These are phyloP conservation scores for Trametes meyenii DNA, from an alignment of 768 basidiomycete species.

Conservation along the genomic window DNA sequence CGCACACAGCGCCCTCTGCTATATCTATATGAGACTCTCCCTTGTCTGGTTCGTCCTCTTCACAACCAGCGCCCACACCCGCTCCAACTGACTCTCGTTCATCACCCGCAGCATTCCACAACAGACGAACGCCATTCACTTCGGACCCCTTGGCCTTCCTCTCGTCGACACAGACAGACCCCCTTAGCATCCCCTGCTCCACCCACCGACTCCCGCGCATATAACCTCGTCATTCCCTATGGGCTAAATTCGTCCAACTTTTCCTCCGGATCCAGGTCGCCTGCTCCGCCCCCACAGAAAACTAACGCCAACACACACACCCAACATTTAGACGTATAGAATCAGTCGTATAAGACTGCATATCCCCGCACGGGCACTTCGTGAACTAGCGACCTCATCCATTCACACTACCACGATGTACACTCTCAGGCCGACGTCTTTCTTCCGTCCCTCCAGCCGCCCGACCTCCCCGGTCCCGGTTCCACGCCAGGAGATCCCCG, in stretches of 20 bases:
- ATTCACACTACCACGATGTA: conserved; percentile 43
- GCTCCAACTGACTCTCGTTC: background rate
- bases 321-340: conserved; percentile 22
- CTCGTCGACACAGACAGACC: conserved; percentile 75
- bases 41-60: conserved; percentile 21
- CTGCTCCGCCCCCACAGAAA: conserved; percentile 39
- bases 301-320: conserved; percentile 26
- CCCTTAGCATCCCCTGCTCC: conserved; percentile 55
- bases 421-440: conserved; percentile 67
- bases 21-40: conserved; percentile 29
- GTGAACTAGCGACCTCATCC: conserved; percentile 30
- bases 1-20: conserved; percentile 11
- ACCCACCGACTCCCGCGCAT: background rate
- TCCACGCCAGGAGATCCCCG: conserved; percentile 42
- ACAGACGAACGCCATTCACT: conserved; percentile 55
- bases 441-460: conserved; percentile 65
- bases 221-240: conserved; percentile 28
- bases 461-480: conserved; percentile 62
- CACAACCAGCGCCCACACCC: background rate
- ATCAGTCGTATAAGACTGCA: conserved; percentile 7
- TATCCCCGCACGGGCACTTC: conserved; percentile 16
- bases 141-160: conserved; percentile 59
- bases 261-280: conserved; percentile 44
- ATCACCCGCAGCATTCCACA: conserved; percentile 24
- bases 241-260: conserved; percentile 44